A percentile compares a stretch with the other conserved stretches of the same genome.
These are phyloP conservation scores for Schizophyllum amplum DNA, from an alignment of 1,284 basidiomycete species.

Conservation along the genomic window DNA sequence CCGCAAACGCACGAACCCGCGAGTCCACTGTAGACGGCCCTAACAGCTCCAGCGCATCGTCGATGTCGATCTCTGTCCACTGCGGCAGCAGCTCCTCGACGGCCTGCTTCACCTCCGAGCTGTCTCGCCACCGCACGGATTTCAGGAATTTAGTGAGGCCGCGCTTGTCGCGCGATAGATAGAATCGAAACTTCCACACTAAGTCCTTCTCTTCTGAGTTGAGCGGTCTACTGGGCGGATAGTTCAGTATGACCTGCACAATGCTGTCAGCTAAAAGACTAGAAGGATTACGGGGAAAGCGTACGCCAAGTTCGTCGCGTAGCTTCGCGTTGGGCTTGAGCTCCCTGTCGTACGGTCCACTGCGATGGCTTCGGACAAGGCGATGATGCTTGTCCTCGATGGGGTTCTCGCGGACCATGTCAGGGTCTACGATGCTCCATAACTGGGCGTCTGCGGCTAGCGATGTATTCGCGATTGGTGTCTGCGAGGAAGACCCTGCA, in stretches of 20 bases:
- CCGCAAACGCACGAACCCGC: constrained; percentile 90
- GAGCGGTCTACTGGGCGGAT: constrained; percentile 83
- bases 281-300: constrained; percentile 18
- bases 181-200: constrained; percentile 99
- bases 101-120: constrained; percentile 94
- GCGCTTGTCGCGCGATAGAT: constrained; percentile 82
- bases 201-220: constrained; percentile 92
- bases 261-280: constrained; percentile 1
- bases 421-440: constrained; percentile 92
- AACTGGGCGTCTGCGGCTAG: constrained; percentile 60
- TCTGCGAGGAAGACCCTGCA: constrained; percentile 22
- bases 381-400: constrained; percentile 97
- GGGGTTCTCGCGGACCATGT: constrained; percentile 85
- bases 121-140: constrained; percentile 95
- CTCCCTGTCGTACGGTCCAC: constrained; percentile 91
- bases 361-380: constrained; percentile 89
- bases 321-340: constrained; percentile 95
- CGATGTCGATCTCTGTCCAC: constrained; percentile 96
- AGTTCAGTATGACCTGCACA: constrained; percentile 81
- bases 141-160: constrained; percentile 97
- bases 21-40: constrained; percentile 90
- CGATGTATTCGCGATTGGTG: constrained; percentile 37
- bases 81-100: constrained; percentile 93
- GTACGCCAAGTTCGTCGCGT: constrained; percentile 85
- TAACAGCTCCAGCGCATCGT: constrained; percentile 92